phyloP scores from a whole-genome alignment of 352 stramenopile species.

The Paralagenidium karlingii region DNA sequence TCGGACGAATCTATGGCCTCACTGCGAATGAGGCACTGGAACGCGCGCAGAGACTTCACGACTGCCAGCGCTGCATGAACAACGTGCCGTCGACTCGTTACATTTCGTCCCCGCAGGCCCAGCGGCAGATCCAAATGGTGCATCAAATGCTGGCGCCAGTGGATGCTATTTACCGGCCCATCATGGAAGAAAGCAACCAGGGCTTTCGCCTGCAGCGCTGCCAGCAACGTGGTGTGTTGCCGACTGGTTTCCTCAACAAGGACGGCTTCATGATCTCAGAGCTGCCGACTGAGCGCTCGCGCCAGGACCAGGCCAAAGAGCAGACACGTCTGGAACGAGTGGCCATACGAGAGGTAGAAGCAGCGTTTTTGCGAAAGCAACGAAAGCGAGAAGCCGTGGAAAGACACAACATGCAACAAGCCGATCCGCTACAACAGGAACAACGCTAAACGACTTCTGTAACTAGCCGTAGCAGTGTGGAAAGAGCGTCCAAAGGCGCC shows the following conservation, averaged over 20 bases:
- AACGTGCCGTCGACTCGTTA: conserved; percentile 14
- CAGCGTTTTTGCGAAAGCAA: too few species aligned
- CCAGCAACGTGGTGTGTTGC: conserved; percentile 37
- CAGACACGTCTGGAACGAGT: conserved; percentile 23
- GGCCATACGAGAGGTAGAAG: conserved; percentile 22
- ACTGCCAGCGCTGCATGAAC: conserved; percentile 34
- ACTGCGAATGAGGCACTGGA: conserved; percentile 38
- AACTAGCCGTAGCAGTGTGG: too few species aligned
- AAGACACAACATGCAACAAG: too few species aligned
- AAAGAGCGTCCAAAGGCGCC: too few species aligned
- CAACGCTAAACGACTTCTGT: too few species aligned
- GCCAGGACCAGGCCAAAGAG: conserved; percentile 14
- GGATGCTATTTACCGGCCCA: conserved; percentile 48
- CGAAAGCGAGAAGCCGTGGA: too few species aligned
- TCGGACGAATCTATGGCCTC: conserved; percentile 62
- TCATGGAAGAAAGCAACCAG: conserved; percentile 33
- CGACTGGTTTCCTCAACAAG: conserved; percentile 19
- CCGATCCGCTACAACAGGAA: too few species aligned
- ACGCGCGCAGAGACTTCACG: conserved; percentile 45
- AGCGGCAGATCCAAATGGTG: conserved; percentile 28
- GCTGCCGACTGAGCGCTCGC: conserved; percentile 10
- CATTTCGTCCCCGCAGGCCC: conserved; percentile 33
- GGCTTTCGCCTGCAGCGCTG: conserved; percentile 22
- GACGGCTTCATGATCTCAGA: conserved; percentile 52
- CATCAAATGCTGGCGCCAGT: conserved; percentile 20